A percentile compares a stretch with the other conserved stretches of the same genome.
phyloP scores from a whole-genome alignment of 257 asterid genomes.

The Coffea canephora region DNA sequence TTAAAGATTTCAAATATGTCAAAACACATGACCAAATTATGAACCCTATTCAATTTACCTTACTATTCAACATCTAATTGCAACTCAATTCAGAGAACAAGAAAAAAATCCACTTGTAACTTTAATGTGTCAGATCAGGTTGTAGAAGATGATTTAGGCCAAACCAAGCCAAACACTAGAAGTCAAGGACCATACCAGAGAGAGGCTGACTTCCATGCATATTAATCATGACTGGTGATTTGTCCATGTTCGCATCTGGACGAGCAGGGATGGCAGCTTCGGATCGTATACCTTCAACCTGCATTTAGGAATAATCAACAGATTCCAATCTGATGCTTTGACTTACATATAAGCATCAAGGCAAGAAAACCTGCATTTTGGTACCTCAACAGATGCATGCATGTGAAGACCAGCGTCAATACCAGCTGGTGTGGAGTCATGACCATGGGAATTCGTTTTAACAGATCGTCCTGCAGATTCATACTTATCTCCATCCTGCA shows the following conservation, averaged over 20 bases:
- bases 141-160: not conserved
- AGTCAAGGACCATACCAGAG: conserved; percentile 18
- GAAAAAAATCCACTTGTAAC: not conserved
- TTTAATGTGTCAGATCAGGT: conserved; percentile 7
- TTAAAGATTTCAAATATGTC: not conserved
- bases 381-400: conserved; percentile 15
- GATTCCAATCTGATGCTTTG: not conserved
- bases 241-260: conserved; percentile 27
- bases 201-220: conserved; percentile 32
- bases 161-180: not conserved
- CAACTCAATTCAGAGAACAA: not conserved
- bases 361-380: conserved; percentile 12
- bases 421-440: conserved; percentile 14
- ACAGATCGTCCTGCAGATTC: conserved; percentile 18
- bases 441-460: conserved; percentile 17
- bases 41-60: not conserved
- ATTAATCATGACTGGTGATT: conserved; percentile 23
- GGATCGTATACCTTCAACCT: conserved; percentile 26
- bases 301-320: conserved; percentile 12
- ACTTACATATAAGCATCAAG: not conserved
- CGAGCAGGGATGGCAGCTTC: conserved; percentile 17
- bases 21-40: not conserved
- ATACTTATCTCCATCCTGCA: conserved; percentile 23
- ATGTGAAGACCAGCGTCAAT: conserved; percentile 4
- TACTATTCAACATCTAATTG: not conserved